phyloP scores from a whole-genome alignment of 1,284 basidiomycete species.

The Stereum hirsutum region DNA sequence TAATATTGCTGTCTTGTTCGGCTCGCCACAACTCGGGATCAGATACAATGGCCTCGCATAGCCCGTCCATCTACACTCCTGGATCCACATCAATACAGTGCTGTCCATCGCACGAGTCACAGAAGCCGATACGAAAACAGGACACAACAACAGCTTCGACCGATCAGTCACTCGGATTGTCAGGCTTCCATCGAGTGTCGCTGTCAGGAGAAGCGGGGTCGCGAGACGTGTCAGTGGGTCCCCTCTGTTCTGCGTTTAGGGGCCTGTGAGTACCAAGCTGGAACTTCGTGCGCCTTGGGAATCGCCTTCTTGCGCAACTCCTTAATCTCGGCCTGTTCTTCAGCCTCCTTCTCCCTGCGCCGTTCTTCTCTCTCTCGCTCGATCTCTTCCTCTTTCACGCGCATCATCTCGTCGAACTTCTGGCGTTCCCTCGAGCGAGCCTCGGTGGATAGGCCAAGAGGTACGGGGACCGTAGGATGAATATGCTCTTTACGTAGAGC shows the following conservation, averaged over 20 bases:
- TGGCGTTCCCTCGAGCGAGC: conserved; percentile 48
- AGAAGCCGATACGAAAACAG: too few species aligned
- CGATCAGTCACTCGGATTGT: too few species aligned
- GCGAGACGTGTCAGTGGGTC: too few species aligned
- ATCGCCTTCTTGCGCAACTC: conserved; percentile 51
- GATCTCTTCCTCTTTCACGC: conserved; percentile 44
- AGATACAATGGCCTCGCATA: too few species aligned
- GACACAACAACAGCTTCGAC: too few species aligned
- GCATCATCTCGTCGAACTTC: conserved; percentile 48
- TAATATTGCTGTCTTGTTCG: too few species aligned
- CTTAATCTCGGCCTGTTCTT: conserved; percentile 47
- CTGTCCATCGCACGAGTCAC: too few species aligned
- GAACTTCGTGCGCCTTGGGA: conserved; percentile 61
- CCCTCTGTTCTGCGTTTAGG: conserved; percentile 28
- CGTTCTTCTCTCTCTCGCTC: conserved; percentile 31
- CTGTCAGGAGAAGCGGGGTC: too few species aligned
- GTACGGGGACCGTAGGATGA: conserved; percentile 34
- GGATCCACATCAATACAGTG: too few species aligned
- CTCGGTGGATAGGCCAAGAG: conserved; percentile 42
- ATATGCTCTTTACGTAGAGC: conserved; percentile 33
- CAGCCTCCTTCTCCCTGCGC: conserved; percentile 32
- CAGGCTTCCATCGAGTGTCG: too few species aligned
- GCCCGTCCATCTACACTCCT: too few species aligned
- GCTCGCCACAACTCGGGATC: too few species aligned
- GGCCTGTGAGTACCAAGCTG: conserved; percentile 62